A percentile compares a stretch with the other conserved stretches of the same genome.
Evolutionary conservation across 129 eudicot species (phyloP).

Genomic region (Calendula officinalis): DNA sequence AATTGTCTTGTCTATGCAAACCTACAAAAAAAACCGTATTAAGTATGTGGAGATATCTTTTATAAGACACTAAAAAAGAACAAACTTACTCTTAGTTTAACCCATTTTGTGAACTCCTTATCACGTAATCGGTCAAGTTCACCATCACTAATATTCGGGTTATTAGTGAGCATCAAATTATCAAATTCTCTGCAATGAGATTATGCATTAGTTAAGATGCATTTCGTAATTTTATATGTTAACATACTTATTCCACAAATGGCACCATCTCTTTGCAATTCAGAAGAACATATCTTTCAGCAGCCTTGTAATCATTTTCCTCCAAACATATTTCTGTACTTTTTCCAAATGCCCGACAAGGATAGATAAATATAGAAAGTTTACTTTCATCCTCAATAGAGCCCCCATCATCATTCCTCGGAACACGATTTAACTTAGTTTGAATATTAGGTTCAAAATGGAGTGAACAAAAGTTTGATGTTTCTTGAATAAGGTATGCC

Average conservation of each 20-base stretch:
- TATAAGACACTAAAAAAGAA: too few relatives aligned
- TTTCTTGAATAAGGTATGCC: slow-evolving; percentile 7
- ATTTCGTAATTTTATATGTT: not conserved
- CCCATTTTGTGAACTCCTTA: not conserved
- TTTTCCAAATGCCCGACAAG: not conserved
- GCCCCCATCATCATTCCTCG: slow-evolving; percentile 1
- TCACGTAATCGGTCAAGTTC: slow-evolving; percentile 5
- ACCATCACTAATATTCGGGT: not conserved
- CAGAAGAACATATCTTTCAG: too few relatives aligned
- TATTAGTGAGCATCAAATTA: not conserved
- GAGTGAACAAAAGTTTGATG: not conserved
- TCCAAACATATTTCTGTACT: not conserved
- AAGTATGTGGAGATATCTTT: too few relatives aligned
- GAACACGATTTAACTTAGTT: not conserved
- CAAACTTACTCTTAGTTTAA: slow-evolving; percentile 1
- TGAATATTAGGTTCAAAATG: slow-evolving; percentile 1
- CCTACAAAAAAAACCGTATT: not conserved
- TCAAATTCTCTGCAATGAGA: not conserved
- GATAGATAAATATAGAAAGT: not conserved
- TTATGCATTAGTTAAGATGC: not conserved
- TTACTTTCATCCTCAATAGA: not conserved
- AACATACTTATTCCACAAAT: not conserved
- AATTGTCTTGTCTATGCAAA: not conserved
- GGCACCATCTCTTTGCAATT: too few relatives aligned
- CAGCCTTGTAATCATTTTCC: not conserved